Evolutionary conservation across 164 flowering plant genomes (phyloP).

Genomic region (Hamamelis virginiana): DNA sequence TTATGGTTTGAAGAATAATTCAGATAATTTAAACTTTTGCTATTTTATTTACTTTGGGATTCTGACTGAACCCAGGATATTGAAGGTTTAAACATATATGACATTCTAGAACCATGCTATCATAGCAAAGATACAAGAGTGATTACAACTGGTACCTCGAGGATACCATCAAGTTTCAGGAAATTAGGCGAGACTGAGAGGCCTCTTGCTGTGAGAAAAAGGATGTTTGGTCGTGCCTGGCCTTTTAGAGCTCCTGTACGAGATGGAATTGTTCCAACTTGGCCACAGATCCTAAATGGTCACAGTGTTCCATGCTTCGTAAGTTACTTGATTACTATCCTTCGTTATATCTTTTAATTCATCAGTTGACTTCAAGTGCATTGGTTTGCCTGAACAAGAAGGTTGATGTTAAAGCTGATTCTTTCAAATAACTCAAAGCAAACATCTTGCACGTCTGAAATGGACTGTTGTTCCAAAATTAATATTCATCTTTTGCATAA

Average conservation of each 20-base stretch:
- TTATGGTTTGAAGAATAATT: not conserved
- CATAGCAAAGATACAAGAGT: slow-evolving; percentile 36
- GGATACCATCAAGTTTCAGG: slow-evolving; percentile 71
- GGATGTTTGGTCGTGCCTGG: slow-evolving; percentile 98
- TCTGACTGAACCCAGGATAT: slow-evolving; percentile 41
- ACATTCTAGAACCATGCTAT: slow-evolving; percentile 89
- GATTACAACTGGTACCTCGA: slow-evolving; percentile 20
- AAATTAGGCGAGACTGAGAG: slow-evolving; percentile 72
- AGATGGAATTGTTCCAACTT: slow-evolving; percentile 79
- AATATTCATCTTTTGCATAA: too few relatives aligned
- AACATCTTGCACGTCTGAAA: not conserved
- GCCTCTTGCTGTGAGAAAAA: slow-evolving; percentile 79
- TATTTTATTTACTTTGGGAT: not conserved
- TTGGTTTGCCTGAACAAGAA: not conserved
- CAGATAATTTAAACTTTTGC: not conserved
- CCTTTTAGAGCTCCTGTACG: slow-evolving; percentile 80
- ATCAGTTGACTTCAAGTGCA: not conserved
- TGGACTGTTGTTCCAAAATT: not conserved
- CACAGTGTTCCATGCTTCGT: slow-evolving; percentile 74
- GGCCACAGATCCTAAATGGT: slow-evolving; percentile 73
- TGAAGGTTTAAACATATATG: slow-evolving; percentile 61
- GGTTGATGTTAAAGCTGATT: not conserved
- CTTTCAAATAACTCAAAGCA: not conserved
- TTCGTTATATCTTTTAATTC: not conserved
- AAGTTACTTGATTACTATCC: slow-evolving; percentile 29